Percentiles rank a stretch among this genome's conserved stretches.
Conservation (phyloP, 2,329 filamentous ascomycete species). For the Phyllachora maydis region DNA sequence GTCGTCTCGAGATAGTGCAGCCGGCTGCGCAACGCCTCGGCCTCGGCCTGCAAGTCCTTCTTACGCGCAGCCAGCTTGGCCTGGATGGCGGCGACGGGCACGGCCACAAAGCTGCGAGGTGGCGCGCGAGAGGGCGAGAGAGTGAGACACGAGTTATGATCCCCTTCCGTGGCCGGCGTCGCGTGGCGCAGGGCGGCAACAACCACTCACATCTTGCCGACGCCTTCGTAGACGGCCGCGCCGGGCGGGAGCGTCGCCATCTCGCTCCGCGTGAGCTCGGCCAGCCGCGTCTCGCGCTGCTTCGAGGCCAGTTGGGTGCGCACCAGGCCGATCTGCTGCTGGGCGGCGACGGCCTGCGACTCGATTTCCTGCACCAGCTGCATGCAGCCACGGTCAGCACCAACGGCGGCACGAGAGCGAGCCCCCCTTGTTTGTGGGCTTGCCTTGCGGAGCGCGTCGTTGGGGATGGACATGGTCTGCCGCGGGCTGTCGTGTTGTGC, state of each 20-base stretch:
- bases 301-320: conserved; percentile 69
- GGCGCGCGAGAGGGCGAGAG: too few relatives aligned
- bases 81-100: conserved; percentile 52
- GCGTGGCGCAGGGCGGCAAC: too few relatives aligned
- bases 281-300: conserved; percentile 72
- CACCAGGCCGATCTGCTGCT: conserved; percentile 80
- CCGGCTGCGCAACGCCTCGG: conserved; percentile 69
- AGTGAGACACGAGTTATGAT: too few relatives aligned
- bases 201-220: conserved; percentile 78
- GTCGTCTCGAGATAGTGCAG: conserved; percentile 88
- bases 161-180: too few relatives aligned
- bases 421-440: conserved; percentile 4
- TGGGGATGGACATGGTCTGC: conserved; percentile 85
- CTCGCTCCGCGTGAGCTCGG: conserved; percentile 73
- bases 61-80: conserved; percentile 58
- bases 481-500: too few relatives aligned
- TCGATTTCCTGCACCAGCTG: conserved; percentile 90
- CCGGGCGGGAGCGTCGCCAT: conserved; percentile 53
- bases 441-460: conserved; percentile 87
- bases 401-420: conserved; percentile 1
- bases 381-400: conserved; percentile 1
- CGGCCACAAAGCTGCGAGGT: conserved; percentile 73
- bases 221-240: conserved; percentile 78
- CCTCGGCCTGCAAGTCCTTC: conserved; percentile 54
- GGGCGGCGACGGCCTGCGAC: conserved; percentile 65